Evolutionary conservation across 345 rosid genomes (phyloP), one percentile per base, ranked within the genome.

Genomic region (Pistacia atlantica): DNA sequence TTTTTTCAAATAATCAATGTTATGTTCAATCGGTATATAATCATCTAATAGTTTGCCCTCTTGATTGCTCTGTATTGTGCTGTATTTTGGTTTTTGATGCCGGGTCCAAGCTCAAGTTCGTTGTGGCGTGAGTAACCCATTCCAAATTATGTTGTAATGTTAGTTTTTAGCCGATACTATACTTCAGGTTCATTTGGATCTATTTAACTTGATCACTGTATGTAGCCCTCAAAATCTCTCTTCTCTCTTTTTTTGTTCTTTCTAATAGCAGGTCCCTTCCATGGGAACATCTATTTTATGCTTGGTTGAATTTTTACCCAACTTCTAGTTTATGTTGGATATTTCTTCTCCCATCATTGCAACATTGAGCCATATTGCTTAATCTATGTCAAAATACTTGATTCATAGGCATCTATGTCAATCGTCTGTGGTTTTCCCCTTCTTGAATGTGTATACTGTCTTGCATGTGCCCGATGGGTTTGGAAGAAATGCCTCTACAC

Each of bases 401-500:
- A 78, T 83, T 78, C 72, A 73, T 89, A 87, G 90, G 83, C 69
- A 45, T 81, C 78, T 64, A 95, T 95, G 98, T 95, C 99, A 73
- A 86, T 93, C 65, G 78, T 84, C 69, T 95, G 98, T 83, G 87
- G 98, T 77, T 65, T 92, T 84, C 99, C 97, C 55, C 74, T 95
- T 25, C 75, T 95, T 67, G 99, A 95, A 83, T 88, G 96, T 66
- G 97, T 92, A 52, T 95, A 95, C 81, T 93, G 98, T 77, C 80
- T 95, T 71, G 99, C 83, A 16, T 95, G 99, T 83, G 83, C 84
- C 46, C 97, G 96, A 56, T 95, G 98, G 98, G 79, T 82, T 52
- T 92, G 96, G 97, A 83, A 90, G 86, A 95, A 91, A 80, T 93
- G 96, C 82, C 78, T 95, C 33, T 93, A 95, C 86, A 85, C 89